Evolutionary conservation across 805 yeast species (phyloP), one percentile per base, ranked within the genome.

Genomic region (Starmerella tilneyi): DNA sequence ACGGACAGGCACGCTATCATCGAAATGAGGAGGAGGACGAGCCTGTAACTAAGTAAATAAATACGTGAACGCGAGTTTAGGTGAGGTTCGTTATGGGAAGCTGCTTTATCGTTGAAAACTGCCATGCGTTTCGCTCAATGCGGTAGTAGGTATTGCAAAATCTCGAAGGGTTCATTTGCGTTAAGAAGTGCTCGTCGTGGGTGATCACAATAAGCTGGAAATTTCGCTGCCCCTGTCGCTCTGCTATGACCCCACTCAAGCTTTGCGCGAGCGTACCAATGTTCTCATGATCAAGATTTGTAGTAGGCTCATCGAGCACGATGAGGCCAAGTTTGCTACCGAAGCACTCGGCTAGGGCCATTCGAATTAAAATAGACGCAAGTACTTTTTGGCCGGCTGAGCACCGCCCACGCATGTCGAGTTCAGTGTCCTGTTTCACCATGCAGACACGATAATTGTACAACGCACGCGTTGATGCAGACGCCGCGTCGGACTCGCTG

Each of bases 401-500:
- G 61, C 99, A 92, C 47, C 98, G 68, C 0, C 98, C 99, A 50
- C 99, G 74, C 99, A 92, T 92, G 59, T 92, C 99, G 39, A 92
- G 67, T 61, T 92, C 97, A 1, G 79, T 82, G 48, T 83, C 89
- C 57, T 82, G 84, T 60, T 92, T 92, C 48, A 79, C 78, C 98
- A 92, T 92, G 19, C 88, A 94, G 16, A 92, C 96, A 30, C 96
- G 70, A 59, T 89, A 89, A 59, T 89, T 88, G 61, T 88, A 89
- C 1, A 92, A 75, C 5, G 52, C 48, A 46, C 94, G 67, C 13
- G 45, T 27, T 3, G 49, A 37, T n/a, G 45, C 20, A 33, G 75
- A 74, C 20, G 72, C 61, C 36, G 59, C 61, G 9, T 66, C 70
- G 47, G 74, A 75, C 55, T 89, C 97, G 31, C 94, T 81, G 53